A percentile compares a stretch with the other conserved stretches of the same genome.
phyloP scores from a whole-genome alignment of 2,329 filamentous ascomycete genomes.

The Daldinia eschscholtzii region DNA sequence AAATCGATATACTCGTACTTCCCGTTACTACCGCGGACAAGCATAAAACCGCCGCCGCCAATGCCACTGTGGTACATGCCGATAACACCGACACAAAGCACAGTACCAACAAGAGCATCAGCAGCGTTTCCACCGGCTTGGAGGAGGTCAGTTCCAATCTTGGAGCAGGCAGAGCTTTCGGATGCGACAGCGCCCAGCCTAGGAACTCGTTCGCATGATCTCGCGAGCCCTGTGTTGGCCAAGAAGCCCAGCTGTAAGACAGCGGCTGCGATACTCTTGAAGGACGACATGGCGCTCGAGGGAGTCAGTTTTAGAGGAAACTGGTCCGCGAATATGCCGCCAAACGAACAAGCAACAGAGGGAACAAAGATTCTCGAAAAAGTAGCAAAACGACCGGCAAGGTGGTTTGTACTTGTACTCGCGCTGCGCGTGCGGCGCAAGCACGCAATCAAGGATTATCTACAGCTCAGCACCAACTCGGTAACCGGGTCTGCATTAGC shows the following conservation, averaged over 20 bases:
- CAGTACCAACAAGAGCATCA: slow-evolving; percentile 80
- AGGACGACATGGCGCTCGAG: slow-evolving; percentile 44
- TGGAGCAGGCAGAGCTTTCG: slow-evolving; percentile 76
- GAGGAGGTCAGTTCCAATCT: slow-evolving; percentile 75
- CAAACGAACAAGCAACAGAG: neutral
- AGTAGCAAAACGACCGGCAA: neutral
- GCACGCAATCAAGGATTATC: slow-evolving; percentile 22
- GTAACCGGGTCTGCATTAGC: slow-evolving; percentile 23
- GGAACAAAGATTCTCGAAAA: slow-evolving; percentile 8
- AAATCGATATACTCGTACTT: slow-evolving; percentile 87
- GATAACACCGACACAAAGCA: slow-evolving; percentile 80
- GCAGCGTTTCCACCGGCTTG: slow-evolving; percentile 75
- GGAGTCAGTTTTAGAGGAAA: neutral
- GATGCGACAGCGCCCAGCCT: slow-evolving; percentile 75
- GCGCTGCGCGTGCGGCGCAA: neutral
- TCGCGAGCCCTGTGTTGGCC: slow-evolving; percentile 37
- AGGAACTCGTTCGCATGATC: slow-evolving; percentile 37
- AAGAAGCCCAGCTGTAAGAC: slow-evolving; percentile 44
- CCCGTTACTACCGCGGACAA: slow-evolving; percentile 80
- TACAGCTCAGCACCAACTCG: slow-evolving; percentile 9
- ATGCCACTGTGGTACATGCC: slow-evolving; percentile 86
- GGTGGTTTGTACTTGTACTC: slow-evolving; percentile 9
- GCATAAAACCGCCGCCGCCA: slow-evolving; percentile 90
- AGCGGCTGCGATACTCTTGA: slow-evolving; percentile 40
- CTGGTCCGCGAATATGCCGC: neutral